phyloP scores from a whole-genome alignment of 257 asterid genomes.

The Ehretia macrophylla region DNA sequence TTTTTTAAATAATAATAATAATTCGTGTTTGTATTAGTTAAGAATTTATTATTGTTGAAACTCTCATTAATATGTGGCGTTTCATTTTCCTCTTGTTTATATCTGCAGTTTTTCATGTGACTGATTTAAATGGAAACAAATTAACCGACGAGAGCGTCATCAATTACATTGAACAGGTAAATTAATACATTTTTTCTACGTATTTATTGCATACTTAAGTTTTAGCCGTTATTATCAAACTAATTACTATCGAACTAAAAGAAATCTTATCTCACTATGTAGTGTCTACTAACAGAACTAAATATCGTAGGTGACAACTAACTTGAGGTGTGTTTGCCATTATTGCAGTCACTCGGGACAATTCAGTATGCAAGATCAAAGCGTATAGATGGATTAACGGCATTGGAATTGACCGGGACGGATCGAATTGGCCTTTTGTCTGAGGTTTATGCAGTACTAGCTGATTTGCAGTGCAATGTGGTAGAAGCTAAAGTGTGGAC shows the following conservation, averaged over 20 bases:
- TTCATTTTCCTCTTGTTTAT: slow-evolving; percentile 17
- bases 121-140: slow-evolving; percentile 85
- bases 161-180: slow-evolving; percentile 85
- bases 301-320: background rate
- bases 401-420: slow-evolving; percentile 76
- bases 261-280: background rate
- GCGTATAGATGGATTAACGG: slow-evolving; percentile 71
- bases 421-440: slow-evolving; percentile 87
- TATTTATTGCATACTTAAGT: background rate
- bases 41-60: background rate
- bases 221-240: too few relatives aligned
- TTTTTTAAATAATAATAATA: slow-evolving; percentile 1
- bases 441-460: slow-evolving; percentile 84
- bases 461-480: slow-evolving; percentile 59
- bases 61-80: slow-evolving; percentile 22
- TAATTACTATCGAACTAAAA: too few relatives aligned
- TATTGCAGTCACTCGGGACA: slow-evolving; percentile 73
- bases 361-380: slow-evolving; percentile 60
- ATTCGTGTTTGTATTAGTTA: background rate
- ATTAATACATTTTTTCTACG: background rate
- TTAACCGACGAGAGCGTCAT: slow-evolving; percentile 80
- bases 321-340: background rate
- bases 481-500: slow-evolving; percentile 94
- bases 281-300: too few relatives aligned
- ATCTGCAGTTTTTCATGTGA: slow-evolving; percentile 94